Percentiles rank a stretch among this genome's conserved stretches.
phyloP scores from a whole-genome alignment of 2,329 filamentous ascomycete genomes.

The Pseudogymnoascus destructans region DNA sequence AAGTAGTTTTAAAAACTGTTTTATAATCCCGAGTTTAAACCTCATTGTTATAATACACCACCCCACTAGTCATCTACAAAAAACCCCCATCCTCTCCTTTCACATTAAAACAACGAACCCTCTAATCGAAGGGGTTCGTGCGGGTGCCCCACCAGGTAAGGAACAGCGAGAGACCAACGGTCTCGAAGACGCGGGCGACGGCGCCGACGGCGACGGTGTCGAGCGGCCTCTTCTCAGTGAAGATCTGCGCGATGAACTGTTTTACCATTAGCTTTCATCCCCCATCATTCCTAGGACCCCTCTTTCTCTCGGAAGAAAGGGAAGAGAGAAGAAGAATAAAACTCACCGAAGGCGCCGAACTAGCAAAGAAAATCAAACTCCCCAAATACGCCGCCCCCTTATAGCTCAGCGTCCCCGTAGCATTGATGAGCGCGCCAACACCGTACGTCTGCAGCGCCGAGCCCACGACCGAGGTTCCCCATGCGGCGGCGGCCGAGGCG shows the following conservation, averaged over 20 bases:
- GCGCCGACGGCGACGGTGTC: slow-evolving; percentile 82
- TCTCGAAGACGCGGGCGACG: slow-evolving; percentile 79
- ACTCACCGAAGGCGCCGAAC: slow-evolving; percentile 72
- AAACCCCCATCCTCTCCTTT: neutral
- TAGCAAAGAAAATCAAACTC: slow-evolving; percentile 80
- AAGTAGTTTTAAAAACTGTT: neutral
- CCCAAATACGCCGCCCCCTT: slow-evolving; percentile 95
- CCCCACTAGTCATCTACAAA: neutral
- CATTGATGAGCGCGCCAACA: slow-evolving; percentile 82
- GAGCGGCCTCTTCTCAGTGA: slow-evolving; percentile 82
- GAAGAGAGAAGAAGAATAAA: neutral
- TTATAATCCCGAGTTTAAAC: neutral
- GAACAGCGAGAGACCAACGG: slow-evolving; percentile 80
- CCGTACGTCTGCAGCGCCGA: slow-evolving; percentile 83
- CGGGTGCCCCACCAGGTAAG: slow-evolving; percentile 96
- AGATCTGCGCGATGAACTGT: slow-evolving; percentile 73
- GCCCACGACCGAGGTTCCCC: slow-evolving; percentile 80
- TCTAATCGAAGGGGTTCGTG: slow-evolving; percentile 65
- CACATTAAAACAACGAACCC: slow-evolving; percentile 5
- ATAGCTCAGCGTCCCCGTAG: slow-evolving; percentile 87
- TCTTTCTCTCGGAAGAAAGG: neutral
- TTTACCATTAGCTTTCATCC: slow-evolving; percentile 9
- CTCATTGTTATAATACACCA: slow-evolving; percentile 3
- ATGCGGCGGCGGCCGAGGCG: slow-evolving; percentile 71
- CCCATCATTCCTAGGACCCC: too few species aligned